Evolutionary conservation across 179 eudicot genomes (phyloP), one percentile per base, ranked within the genome.

Genomic region (Drosera spatulata): DNA sequence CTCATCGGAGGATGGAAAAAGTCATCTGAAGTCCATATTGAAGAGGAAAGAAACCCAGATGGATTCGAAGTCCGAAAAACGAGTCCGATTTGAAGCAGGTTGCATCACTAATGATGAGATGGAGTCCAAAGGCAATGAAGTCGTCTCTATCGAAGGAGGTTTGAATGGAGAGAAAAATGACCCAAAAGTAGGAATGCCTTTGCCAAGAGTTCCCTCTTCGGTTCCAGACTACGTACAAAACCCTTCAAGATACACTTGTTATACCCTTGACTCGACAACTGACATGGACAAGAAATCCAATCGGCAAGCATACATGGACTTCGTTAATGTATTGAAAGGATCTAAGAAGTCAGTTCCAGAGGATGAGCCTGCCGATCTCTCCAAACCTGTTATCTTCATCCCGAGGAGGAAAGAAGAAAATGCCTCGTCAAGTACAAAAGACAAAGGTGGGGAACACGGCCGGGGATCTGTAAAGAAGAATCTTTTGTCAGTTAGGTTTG

Each of bases 271-370:
- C 75, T 67, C 85, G 51, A 63, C 80, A 14, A 64, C 68, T 42
- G 88, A 82, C 61, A 64, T 80, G 76, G 82, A 86, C 66, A 91
- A 86, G 48, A 73, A 78, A 49, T 75, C 85, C 41, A 89, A 89
- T 65, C 68, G 69, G 64, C 80, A 79, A 53, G 88, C 88, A 0
- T 82, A 66, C 66, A 60, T 65, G 66, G 85, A 84, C 66, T 79
- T 84, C 43, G 78, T 84, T 40, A 73, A 63, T 60, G 50, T 53
- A 55, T 39, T 75, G 55, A 83, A 70, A 72, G 75, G 75, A 59
- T 63, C 75, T 22, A 69, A 41, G 64, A 74, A 73, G 57, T 58
- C 60, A 2, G 67, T 71, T 63, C 52, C 69, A n/a, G 84, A 73
- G 39, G 73, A 68, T 47, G 66, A 60, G 54, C 66, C 75, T 13